Evolutionary conservation across 2,329 filamentous ascomycete genomes (phyloP), one percentile per base, ranked within the genome.

Genomic region (Teratosphaeria pseudoeucalypti): DNA sequence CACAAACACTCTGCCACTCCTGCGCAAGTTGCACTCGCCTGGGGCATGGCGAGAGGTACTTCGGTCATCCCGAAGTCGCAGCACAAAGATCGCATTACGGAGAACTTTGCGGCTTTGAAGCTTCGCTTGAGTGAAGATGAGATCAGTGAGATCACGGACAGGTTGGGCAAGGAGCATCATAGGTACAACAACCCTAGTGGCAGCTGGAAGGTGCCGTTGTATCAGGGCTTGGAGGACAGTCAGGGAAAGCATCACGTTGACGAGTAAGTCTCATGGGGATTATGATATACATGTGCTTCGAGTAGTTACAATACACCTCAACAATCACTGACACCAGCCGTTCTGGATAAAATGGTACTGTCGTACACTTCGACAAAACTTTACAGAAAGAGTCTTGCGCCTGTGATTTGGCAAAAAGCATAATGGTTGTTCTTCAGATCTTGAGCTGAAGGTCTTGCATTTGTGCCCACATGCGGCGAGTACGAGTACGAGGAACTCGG

Each of bases 61-160:
- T 70, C 73, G 49, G 77, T 82, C 3, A 81, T 82, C 49, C 81
- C 80, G 1, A 82, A 82, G 70, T 78, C 75, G 57, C 73, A 72
- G 3, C 76, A 78, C 60, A 71, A 73, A 56, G 63, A 70, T 49
- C 66, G 76, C 39, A 77, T 81, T 27, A 59, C 67, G 19, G 75
- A 81, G 66, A 81, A 82, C 61, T 70, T 77, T 6, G 72, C 67
- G 1, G 66, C 69, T 14, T 54, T 60, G 43, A 62, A 68, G 3
- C 74, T 78, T 56, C 63, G 60, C 9, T 72, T 80, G 60, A 70
- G 70, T 6, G 63, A 70, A 6, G 70, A 72, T 32, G 76, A 81
- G 65, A 63, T 77, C 49, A 59, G n/a, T 16, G 34, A 54, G 26
- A 54, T 32, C 27, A 54, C 53, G n/a, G 26, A 62, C 43, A 60